phyloP scores from a whole-genome alignment of 2,329 filamentous ascomycete genomes.

The Talaromyces islandicus region DNA sequence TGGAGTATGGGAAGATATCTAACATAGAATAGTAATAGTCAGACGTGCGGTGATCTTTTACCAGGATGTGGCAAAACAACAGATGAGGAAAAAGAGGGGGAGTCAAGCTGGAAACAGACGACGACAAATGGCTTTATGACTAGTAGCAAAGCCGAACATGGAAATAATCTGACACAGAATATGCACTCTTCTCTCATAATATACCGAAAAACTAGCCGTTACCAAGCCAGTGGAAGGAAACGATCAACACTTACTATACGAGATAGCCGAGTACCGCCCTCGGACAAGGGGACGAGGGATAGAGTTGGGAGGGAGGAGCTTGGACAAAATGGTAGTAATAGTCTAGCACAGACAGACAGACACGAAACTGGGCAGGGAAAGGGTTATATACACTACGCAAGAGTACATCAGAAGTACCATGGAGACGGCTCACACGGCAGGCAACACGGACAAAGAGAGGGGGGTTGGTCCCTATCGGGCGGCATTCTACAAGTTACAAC shows the following conservation, averaged over 20 bases:
- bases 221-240: background rate
- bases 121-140: background rate
- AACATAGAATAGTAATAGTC: background rate
- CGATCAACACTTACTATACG: background rate
- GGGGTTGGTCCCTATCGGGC: background rate
- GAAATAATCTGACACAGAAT: background rate
- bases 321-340: background rate
- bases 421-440: background rate
- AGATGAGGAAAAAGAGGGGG: background rate
- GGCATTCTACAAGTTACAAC: background rate
- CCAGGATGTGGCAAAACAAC: background rate
- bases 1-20: background rate
- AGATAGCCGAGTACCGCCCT: background rate
- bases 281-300: background rate
- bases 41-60: background rate
- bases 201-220: background rate
- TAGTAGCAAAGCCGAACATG: background rate
- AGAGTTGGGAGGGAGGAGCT: background rate
- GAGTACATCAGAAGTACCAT: background rate
- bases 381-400: background rate
- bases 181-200: background rate
- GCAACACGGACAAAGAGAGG: background rate
- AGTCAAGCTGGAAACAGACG: background rate
- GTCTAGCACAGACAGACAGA: background rate
- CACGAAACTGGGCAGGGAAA: background rate